Conservation (phyloP, 2,329 filamentous ascomycete species). For the Hirsutella minnesotensis region DNA sequence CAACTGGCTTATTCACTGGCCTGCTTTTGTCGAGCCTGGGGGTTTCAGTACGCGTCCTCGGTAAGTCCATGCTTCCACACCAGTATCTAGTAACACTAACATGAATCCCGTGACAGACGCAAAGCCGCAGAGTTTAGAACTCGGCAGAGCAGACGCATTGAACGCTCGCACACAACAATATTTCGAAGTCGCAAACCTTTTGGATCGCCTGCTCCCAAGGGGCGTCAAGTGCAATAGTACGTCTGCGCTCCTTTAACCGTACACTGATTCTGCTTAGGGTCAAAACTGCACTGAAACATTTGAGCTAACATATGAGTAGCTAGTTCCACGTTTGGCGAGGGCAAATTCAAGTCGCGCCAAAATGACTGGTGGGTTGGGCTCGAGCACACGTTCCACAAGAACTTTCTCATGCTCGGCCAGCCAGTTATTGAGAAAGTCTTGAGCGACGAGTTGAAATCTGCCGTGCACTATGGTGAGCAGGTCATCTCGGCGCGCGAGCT, state of each 20-base stretch:
- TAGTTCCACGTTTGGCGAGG: conserved; percentile 33
- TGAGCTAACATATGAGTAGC: conserved; percentile 15
- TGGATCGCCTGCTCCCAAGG: conserved; percentile 26
- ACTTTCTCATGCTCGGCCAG: conserved; percentile 39
- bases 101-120: too few relatives aligned
- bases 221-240: conserved; percentile 38
- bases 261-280: too few relatives aligned
- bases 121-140: conserved; percentile 23
- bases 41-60: conserved; percentile 26
- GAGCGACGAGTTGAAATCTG: conserved; percentile 17
- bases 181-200: conserved; percentile 29
- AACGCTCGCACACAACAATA: conserved; percentile 37
- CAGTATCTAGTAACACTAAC: too few relatives aligned
- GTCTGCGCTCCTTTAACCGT: too few relatives aligned
- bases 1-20: conserved; percentile 32
- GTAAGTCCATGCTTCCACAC: conserved; percentile 9
- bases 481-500: conserved; percentile 41
- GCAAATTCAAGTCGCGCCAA: conserved; percentile 33
- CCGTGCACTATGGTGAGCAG: conserved; percentile 25
- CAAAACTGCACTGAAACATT: too few relatives aligned
- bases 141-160: conserved; percentile 34
- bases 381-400: conserved; percentile 30
- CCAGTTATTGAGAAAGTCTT: conserved; percentile 30
- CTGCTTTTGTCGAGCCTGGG: conserved; percentile 29
- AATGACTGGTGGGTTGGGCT: conserved; percentile 36